These are phyloP conservation scores for Penicillium digitatum DNA, from an alignment of 2,329 filamentous ascomycete genomes.

Conservation along the genomic window DNA sequence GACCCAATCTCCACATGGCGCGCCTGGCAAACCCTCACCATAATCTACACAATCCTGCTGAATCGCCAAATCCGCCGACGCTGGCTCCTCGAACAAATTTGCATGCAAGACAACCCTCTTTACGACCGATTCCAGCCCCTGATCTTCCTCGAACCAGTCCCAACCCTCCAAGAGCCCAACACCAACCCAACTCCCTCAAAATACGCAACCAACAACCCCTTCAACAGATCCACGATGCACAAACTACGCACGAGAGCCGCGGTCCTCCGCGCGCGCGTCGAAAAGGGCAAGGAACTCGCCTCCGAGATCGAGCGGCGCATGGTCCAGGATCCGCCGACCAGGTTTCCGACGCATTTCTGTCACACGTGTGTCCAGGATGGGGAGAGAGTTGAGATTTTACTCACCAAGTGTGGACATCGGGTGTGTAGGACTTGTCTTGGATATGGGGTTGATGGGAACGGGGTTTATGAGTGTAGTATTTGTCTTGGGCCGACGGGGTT, in stretches of 20 bases:
- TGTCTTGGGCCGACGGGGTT: constrained; percentile 18
- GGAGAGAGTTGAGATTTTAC: constrained; percentile 12
- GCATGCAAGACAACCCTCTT: constrained; percentile 13
- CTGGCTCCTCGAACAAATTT: constrained; percentile 20
- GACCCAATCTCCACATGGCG: constrained; percentile 21
- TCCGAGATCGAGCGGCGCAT: constrained; percentile 23
- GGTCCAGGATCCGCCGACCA: not conserved
- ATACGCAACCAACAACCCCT: constrained; percentile 1
- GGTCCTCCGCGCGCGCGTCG: constrained; percentile 21
- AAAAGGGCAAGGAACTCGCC: constrained; percentile 25
- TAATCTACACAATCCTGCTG: constrained; percentile 19
- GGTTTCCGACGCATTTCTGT: constrained; percentile 24
- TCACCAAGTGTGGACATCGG: constrained; percentile 23
- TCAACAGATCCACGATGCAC: not conserved
- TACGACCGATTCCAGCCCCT: constrained; percentile 16
- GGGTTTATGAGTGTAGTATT: constrained; percentile 22
- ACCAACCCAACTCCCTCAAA: not conserved
- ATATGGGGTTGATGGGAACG: constrained; percentile 12
- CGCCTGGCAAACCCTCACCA: constrained; percentile 18
- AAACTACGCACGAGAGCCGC: constrained; percentile 6
- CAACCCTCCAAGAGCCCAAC: constrained; percentile 11
- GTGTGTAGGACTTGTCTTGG: constrained; percentile 21
- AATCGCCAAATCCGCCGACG: constrained; percentile 22
- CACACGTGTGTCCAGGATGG: constrained; percentile 21
- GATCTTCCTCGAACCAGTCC: constrained; percentile 18